These are phyloP conservation scores for Trifolium repens DNA, from an alignment of 306 rosid species.

Conservation along the genomic window DNA sequence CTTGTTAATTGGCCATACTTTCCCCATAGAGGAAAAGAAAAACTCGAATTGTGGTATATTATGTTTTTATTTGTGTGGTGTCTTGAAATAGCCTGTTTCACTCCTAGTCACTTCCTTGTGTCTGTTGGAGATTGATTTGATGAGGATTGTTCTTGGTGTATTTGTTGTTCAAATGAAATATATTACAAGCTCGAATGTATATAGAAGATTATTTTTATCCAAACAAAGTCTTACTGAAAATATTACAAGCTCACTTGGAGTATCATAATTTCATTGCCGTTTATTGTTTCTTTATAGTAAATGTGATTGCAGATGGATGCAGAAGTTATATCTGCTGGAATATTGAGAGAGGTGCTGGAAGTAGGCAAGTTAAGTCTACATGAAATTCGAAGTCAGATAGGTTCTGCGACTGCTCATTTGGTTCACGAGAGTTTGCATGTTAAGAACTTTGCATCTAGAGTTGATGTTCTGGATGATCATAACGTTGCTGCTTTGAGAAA, in stretches of 20 bases:
- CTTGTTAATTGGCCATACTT: too few relatives aligned
- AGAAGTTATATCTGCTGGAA: slow-evolving; percentile 84
- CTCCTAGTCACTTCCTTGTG: too few relatives aligned
- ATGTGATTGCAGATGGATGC: slow-evolving; percentile 80
- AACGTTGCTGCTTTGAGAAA: slow-evolving; percentile 76
- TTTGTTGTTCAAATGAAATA: too few relatives aligned
- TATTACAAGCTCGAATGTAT: too few relatives aligned
- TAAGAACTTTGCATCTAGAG: slow-evolving; percentile 51
- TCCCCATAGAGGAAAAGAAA: too few relatives aligned
- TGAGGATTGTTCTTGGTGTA: too few relatives aligned
- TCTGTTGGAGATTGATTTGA: too few relatives aligned
- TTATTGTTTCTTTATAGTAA: slow-evolving; percentile 51
- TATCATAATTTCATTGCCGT: slow-evolving; percentile 32
- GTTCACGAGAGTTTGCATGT: slow-evolving; percentile 79
- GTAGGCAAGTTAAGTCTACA: slow-evolving; percentile 55
- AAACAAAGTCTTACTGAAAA: not conserved
- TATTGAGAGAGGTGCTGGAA: slow-evolving; percentile 68
- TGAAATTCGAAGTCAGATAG: slow-evolving; percentile 61
- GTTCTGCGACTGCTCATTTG: slow-evolving; percentile 72
- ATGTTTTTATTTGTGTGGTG: too few relatives aligned
- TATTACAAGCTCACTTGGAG: not conserved
- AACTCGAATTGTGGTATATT: too few relatives aligned
- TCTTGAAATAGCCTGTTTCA: too few relatives aligned
- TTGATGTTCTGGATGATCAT: slow-evolving; percentile 67
- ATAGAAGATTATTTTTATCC: not conserved